Percentiles rank a stretch among this genome's conserved stretches.
Conservation (phyloP, 75 land plant genomes). For the Cryptomeria japonica region DNA sequence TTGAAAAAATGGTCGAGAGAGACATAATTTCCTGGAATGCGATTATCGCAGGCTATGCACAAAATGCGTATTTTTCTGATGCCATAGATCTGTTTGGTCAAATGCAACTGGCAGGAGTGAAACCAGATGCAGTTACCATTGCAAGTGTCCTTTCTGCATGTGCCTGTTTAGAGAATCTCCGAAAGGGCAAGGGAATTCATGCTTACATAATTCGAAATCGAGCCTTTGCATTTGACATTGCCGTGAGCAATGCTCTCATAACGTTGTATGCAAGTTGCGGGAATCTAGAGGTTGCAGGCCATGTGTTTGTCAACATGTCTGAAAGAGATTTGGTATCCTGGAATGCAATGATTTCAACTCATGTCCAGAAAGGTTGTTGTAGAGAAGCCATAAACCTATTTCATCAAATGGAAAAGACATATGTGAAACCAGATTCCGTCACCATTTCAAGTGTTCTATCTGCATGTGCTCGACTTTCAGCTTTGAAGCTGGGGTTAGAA, state of each 20-base stretch:
- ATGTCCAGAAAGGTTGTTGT: slow-evolving; percentile 14
- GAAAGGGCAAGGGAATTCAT: slow-evolving; percentile 25
- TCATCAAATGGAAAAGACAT: not conserved
- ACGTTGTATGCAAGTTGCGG: slow-evolving; percentile 29
- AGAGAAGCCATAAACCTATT: not conserved
- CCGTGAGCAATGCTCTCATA: slow-evolving; percentile 19
- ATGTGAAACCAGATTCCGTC: slow-evolving; percentile 1
- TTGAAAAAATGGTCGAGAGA: slow-evolving; percentile 34
- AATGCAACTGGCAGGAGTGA: slow-evolving; percentile 20
- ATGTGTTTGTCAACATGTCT: slow-evolving; percentile 24
- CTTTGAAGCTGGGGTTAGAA: not conserved
- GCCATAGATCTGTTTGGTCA: slow-evolving; percentile 30
- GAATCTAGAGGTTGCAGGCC: slow-evolving; percentile 13
- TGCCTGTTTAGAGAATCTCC: slow-evolving; percentile 5
- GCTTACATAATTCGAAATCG: slow-evolving; percentile 11
- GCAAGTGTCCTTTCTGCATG: slow-evolving; percentile 14
- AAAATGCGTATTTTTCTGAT: slow-evolving; percentile 19
- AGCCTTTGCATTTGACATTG: not conserved
- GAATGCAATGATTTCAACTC: slow-evolving; percentile 25
- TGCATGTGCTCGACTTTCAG: slow-evolving; percentile 35
- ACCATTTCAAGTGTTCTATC: slow-evolving; percentile 32
- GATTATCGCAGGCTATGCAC: slow-evolving; percentile 49
- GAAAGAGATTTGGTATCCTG: slow-evolving; percentile 23
- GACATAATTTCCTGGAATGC: slow-evolving; percentile 64
- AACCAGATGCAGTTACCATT: slow-evolving; percentile 15